These are phyloP conservation scores for Cicer arietinum DNA, from an alignment of 306 rosid genomes.

Conservation along the genomic window DNA sequence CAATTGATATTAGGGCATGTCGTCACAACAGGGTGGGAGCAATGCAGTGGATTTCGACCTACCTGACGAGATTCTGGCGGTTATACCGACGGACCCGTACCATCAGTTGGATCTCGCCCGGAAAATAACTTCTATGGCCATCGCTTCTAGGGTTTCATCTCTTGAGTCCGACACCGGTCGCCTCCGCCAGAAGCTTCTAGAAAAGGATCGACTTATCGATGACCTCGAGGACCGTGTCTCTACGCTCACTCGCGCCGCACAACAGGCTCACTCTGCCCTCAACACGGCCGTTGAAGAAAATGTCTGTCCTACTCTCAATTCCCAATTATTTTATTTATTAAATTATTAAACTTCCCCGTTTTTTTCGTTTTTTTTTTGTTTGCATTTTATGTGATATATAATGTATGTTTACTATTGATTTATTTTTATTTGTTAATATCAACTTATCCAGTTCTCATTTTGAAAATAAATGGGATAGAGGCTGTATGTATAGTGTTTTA, in stretches of 20 bases:
- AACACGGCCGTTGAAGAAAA: slow-evolving; percentile 66
- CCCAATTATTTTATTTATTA: neutral
- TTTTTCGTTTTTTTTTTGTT: neutral
- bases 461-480: neutral
- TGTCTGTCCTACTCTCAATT: slow-evolving; percentile 36
- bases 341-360: neutral
- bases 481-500: neutral
- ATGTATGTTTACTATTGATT: neutral
- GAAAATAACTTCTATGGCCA: slow-evolving; percentile 91
- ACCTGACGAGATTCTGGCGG: slow-evolving; percentile 70
- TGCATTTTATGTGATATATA: neutral
- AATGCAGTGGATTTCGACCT: slow-evolving; percentile 62
- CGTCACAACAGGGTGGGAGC: neutral
- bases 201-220: slow-evolving; percentile 60
- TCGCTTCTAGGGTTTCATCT: slow-evolving; percentile 79
- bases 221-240: slow-evolving; percentile 68
- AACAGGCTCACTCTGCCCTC: slow-evolving; percentile 64
- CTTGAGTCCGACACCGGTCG: slow-evolving; percentile 69
- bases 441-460: neutral
- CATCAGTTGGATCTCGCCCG: slow-evolving; percentile 95
- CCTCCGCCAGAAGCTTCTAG: slow-evolving; percentile 64
- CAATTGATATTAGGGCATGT: slow-evolving; percentile 1
- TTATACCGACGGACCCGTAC: slow-evolving; percentile 85
- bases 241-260: slow-evolving; percentile 53
- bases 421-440: neutral